A percentile compares a stretch with the other conserved stretches of the same genome.
These are phyloP conservation scores for Pseudognaphalium luteoalbum DNA, from an alignment of 129 eudicot genomes.

Conservation along the genomic window DNA sequence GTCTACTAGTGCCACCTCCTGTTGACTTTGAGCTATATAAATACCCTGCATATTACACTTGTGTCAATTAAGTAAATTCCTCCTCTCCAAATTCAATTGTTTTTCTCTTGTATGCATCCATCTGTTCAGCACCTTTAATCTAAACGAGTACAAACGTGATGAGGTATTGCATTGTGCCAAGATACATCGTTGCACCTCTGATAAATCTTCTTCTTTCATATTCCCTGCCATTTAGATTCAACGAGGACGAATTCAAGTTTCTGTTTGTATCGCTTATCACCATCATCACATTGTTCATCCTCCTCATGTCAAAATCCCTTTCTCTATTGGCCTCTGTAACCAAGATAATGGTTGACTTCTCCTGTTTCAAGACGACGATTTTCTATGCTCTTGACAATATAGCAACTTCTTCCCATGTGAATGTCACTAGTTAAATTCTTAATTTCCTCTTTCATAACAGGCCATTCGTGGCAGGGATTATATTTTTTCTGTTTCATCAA, in stretches of 20 bases:
- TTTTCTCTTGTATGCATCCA: no score
- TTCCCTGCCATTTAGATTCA: conserved; percentile 22
- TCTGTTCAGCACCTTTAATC: no score
- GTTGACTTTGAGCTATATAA: no score
- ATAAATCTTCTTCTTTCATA: conserved; percentile 12
- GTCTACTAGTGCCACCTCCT: neutral
- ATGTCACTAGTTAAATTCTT: neutral
- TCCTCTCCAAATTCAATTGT: no score
- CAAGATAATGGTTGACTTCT: neutral
- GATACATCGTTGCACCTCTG: conserved; percentile 2
- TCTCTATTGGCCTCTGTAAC: neutral
- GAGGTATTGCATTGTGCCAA: no score
- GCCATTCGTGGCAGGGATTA: no score
- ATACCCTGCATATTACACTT: no score
- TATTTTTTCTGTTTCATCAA: no score
- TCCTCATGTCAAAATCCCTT: conserved; percentile 7
- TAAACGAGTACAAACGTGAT: no score
- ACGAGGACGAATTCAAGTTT: conserved; percentile 21
- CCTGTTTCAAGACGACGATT: neutral
- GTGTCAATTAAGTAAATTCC: no score
- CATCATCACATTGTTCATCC: neutral
- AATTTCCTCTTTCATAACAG: no score
- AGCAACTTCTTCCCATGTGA: neutral
- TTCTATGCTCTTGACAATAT: conserved; percentile 1
- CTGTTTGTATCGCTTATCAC: conserved; percentile 13